Evolutionary conservation across 2,329 filamentous ascomycete species (phyloP).

Genomic region (Sclerotinia sclerotiorum): DNA sequence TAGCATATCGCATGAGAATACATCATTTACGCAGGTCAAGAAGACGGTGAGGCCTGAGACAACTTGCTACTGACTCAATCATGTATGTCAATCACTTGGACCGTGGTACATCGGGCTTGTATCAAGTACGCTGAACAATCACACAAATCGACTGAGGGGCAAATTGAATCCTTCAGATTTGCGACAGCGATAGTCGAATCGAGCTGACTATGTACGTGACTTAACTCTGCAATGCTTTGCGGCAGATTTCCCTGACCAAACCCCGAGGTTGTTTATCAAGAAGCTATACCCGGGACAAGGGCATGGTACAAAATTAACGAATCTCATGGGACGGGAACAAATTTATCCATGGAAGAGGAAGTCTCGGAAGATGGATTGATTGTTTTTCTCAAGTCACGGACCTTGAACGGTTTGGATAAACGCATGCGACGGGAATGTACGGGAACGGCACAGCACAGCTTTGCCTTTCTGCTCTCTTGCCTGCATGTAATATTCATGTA

Average conservation of each 20-base stretch:
- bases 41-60: slow-evolving; percentile 17
- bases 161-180: slow-evolving; percentile 9
- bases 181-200: slow-evolving; percentile 8
- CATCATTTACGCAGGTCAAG: slow-evolving; percentile 7
- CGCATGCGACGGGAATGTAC: slow-evolving; percentile 21
- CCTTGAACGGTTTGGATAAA: slow-evolving; percentile 14
- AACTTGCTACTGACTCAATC: background rate
- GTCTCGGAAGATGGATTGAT: background rate
- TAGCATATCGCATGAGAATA: slow-evolving; percentile 5
- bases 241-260: background rate
- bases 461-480: slow-evolving; percentile 13
- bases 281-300: background rate
- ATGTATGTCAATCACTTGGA: slow-evolving; percentile 11
- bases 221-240: too few relatives aligned
- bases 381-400: background rate
- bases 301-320: background rate
- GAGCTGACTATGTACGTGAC: background rate
- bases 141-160: slow-evolving; percentile 13
- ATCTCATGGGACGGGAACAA: background rate
- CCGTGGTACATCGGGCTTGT: slow-evolving; percentile 6
- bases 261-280: background rate
- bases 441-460: slow-evolving; percentile 17
- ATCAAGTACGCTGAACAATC: background rate
- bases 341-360: slow-evolving; percentile 8
- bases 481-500: slow-evolving; percentile 13